Base-by-base conservation (phyloP, 352 stramenopile genomes). In the Thraustochytrium sp. region DNA sequence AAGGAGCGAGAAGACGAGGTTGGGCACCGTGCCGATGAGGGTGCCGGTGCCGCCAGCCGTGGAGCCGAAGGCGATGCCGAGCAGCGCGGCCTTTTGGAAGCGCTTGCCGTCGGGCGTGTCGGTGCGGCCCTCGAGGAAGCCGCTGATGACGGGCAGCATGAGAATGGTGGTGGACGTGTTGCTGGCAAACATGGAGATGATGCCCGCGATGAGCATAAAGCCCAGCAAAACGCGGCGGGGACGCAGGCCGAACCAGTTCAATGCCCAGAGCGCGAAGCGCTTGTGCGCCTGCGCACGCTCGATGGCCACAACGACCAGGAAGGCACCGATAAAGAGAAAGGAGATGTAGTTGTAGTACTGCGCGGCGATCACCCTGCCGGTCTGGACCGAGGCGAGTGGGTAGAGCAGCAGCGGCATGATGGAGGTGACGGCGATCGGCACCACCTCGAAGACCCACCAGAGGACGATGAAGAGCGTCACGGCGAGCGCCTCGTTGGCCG, bases 251-350 rank as follows among this genome's bases (percentile, higher is more conserved):
- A 53, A 54, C 1, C 51, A 51, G 23, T 26, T 16, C 0, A 75
- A 37, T 9, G 40, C 36, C 62, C 40, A 54, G 18, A 75, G 62
- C 26, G 62, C 62, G 44, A 75, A 54, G 62, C 62, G 62, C 44
- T 75, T 75, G 40, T 75, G 62, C 23, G 40, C 37, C 21, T 38
- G 16, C 0, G 40, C 40, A 16, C 53, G 31, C 44, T 75, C 62
- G 21, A 75, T 1, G 37, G 62, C 42, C 11, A 54, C n/a, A 9
- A 51, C 62, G 44, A 75, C 62, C n/a, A 75, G 38, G 36, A 75
- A 75, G 62, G 37, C 40, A 26, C 62, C 62, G 26, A 75, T 53
- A 53, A 72, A 75, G 40, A 75, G 62, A n/a, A 75, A 75, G 37
- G 40, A 51, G 23, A 75, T 26, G 18, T 23, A 55, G 62, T 75